phyloP scores from a whole-genome alignment of 306 rosid genomes.

The Quercus agrifolia region DNA sequence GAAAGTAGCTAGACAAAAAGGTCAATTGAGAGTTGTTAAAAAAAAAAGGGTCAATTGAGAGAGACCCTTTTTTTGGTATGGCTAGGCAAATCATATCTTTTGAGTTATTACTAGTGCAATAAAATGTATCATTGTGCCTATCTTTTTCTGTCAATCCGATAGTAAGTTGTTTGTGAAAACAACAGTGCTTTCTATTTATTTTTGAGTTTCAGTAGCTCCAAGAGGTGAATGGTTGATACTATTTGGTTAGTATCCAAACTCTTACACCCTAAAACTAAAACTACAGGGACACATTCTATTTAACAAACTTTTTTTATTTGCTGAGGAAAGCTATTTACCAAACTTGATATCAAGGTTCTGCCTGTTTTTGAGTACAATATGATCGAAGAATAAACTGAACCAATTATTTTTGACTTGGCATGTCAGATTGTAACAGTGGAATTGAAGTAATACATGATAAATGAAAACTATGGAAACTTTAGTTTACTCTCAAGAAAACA shows the following conservation, averaged over 20 bases:
- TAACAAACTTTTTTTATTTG: not conserved
- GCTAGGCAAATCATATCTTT: not conserved
- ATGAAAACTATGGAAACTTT: not conserved
- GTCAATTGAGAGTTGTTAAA: too few species aligned
- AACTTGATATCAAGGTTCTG: not conserved
- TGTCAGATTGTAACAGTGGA: not conserved
- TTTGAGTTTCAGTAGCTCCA: not conserved
- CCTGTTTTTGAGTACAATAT: not conserved
- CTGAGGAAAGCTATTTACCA: not conserved
- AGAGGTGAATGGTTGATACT: not conserved
- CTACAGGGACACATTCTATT: not conserved
- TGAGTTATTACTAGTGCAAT: not conserved
- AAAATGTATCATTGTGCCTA: not conserved
- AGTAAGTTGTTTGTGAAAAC: slow-evolving; percentile 18
- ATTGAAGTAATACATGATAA: not conserved
- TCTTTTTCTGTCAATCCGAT: not conserved
- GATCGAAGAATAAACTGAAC: not conserved
- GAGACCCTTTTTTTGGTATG: not conserved
- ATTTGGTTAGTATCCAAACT: not conserved
- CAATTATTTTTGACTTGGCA: not conserved
- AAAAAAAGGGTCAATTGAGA: not conserved
- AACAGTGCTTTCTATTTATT: not conserved
- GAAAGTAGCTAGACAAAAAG: too few species aligned
- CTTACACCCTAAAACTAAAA: not conserved
- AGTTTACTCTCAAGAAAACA: not conserved